phyloP scores from a whole-genome alignment of 2,329 filamentous ascomycete genomes.

The Alternaria infectoria region DNA sequence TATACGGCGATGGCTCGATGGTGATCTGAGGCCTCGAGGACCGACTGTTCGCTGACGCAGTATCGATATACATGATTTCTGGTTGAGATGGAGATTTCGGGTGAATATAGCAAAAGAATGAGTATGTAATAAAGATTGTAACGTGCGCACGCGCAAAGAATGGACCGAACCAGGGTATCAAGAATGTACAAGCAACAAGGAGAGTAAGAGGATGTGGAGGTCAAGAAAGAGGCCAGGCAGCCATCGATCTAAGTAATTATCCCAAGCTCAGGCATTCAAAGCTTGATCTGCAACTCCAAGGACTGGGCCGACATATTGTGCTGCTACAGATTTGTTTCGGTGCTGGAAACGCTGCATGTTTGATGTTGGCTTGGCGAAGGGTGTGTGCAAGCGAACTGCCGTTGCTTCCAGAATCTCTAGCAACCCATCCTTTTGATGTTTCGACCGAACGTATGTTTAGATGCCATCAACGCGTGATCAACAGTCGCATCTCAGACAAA shows the following conservation, averaged over 20 bases:
- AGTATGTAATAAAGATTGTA: neutral
- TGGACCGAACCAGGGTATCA: slow-evolving; percentile 2
- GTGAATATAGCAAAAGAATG: no score
- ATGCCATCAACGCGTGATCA: neutral
- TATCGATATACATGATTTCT: slow-evolving; percentile 42
- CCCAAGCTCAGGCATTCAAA: slow-evolving; percentile 15
- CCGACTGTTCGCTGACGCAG: slow-evolving; percentile 37
- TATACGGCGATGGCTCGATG: slow-evolving; percentile 22
- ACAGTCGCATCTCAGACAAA: neutral
- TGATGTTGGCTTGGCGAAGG: slow-evolving; percentile 21
- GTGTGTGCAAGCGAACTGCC: neutral
- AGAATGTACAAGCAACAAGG: neutral
- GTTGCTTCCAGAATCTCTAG: neutral
- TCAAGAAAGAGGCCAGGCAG: slow-evolving; percentile 19
- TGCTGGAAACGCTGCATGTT: slow-evolving; percentile 34
- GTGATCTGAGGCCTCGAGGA: slow-evolving; percentile 26
- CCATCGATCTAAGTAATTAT: slow-evolving; percentile 13
- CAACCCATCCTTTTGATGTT: neutral
- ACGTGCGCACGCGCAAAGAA: slow-evolving; percentile 1
- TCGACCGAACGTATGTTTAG: neutral
- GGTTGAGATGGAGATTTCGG: no score
- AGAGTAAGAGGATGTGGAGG: slow-evolving; percentile 3
- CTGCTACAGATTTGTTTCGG: slow-evolving; percentile 37
- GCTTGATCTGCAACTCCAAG: slow-evolving; percentile 18
- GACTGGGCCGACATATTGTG: slow-evolving; percentile 4